phyloP scores from a whole-genome alignment of 257 asterid genomes.

The Jacaranda mimosifolia region DNA sequence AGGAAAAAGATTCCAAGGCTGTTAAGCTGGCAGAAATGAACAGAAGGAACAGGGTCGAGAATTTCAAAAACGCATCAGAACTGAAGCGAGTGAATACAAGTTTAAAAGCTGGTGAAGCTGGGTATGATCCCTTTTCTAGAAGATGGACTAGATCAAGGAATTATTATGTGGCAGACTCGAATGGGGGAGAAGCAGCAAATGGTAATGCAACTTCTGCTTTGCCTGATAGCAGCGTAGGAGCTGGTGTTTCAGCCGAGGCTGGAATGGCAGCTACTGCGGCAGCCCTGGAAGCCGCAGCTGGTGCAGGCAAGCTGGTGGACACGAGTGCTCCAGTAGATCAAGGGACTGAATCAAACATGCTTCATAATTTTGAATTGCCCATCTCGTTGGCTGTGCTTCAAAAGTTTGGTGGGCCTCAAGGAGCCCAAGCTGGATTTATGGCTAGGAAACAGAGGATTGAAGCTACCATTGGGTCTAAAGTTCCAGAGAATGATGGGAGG shows the following conservation, averaged over 20 bases:
- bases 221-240: slow-evolving; percentile 42
- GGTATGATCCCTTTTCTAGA: slow-evolving; percentile 95
- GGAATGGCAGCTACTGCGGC: slow-evolving; percentile 75
- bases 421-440: slow-evolving; percentile 88
- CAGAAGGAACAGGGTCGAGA: slow-evolving; percentile 83
- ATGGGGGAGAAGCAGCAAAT: slow-evolving; percentile 52
- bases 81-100: slow-evolving; percentile 59
- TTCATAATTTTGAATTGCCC: slow-evolving; percentile 77
- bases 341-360: slow-evolving; percentile 71
- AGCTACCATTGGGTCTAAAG: slow-evolving; percentile 77
- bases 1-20: slow-evolving; percentile 79
- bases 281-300: slow-evolving; percentile 87
- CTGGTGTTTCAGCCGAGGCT: slow-evolving; percentile 41
- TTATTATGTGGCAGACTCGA: slow-evolving; percentile 61
- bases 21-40: slow-evolving; percentile 90
- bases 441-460: slow-evolving; percentile 91
- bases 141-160: slow-evolving; percentile 97
- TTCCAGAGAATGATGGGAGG: slow-evolving; percentile 92
- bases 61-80: slow-evolving; percentile 90
- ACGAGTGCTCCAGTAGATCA: slow-evolving; percentile 87
- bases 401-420: slow-evolving; percentile 85
- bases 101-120: slow-evolving; percentile 87
- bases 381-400: slow-evolving; percentile 78
- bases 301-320: slow-evolving; percentile 90
- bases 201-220: slow-evolving; percentile 51